Evolutionary conservation across 2,329 filamentous ascomycete species (phyloP).

Genomic region (Arthrobotrys megalospora): DNA sequence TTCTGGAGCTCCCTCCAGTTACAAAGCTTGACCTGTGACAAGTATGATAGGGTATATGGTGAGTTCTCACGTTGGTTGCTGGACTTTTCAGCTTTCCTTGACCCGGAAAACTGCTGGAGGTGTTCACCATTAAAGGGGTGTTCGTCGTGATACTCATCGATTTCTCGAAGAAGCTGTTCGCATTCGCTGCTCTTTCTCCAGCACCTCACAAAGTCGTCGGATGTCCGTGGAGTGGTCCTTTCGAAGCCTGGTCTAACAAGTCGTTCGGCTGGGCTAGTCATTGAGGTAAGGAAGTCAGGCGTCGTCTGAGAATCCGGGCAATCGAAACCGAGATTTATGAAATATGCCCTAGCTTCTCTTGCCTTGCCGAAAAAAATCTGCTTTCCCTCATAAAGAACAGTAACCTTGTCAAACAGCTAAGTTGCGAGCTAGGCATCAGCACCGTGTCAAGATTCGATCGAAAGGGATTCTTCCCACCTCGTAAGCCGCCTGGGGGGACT

Average conservation of each 20-base stretch:
- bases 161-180: conserved; percentile 69
- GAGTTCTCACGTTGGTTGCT: conserved; percentile 38
- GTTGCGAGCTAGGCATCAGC: conserved; percentile 64
- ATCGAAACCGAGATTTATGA: conserved; percentile 79
- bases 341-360: conserved; percentile 77
- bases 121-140: conserved; percentile 65
- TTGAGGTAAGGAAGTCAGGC: conserved; percentile 82
- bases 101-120: conserved; percentile 67
- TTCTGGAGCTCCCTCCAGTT: conserved; percentile 67
- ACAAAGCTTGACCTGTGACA: conserved; percentile 71
- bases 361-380: conserved; percentile 80
- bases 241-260: conserved; percentile 74
- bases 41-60: conserved; percentile 70
- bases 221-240: conserved; percentile 72
- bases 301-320: conserved; percentile 73
- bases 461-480: conserved; percentile 56
- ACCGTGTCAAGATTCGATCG: background rate
- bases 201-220: conserved; percentile 72
- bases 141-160: conserved; percentile 71
- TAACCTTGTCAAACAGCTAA: conserved; percentile 77
- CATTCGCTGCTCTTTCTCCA: conserved; percentile 71
- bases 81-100: conserved; percentile 69
- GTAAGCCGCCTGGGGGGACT: conserved; percentile 72
- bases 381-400: conserved; percentile 78
- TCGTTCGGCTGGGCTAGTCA: conserved; percentile 76